Percentiles rank a stretch among this genome's conserved stretches.
Evolutionary conservation across 2,329 filamentous ascomycete species (phyloP).

Genomic region (Penicillium sp.): DNA sequence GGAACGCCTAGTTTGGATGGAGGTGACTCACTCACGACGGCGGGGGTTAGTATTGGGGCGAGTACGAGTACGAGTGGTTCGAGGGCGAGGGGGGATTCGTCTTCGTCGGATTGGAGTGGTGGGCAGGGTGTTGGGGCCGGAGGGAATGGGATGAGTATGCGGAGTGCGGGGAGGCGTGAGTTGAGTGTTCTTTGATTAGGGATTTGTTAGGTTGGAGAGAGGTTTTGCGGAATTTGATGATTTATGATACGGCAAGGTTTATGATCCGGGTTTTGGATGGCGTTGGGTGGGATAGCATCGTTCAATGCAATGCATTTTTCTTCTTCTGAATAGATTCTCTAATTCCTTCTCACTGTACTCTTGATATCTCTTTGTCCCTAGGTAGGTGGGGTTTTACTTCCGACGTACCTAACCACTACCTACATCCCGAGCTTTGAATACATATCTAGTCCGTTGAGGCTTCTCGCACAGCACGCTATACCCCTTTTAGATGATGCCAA

Average conservation of each 20-base stretch:
- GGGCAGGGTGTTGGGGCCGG: constrained; percentile 18
- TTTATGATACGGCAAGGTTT: constrained; percentile 9
- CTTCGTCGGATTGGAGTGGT: constrained; percentile 35
- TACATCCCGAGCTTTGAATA: too few species aligned
- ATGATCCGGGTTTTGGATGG: background rate
- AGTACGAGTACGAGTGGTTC: constrained; percentile 33
- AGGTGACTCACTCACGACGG: constrained; percentile 32
- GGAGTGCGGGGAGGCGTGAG: constrained; percentile 36
- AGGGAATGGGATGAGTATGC: constrained; percentile 29
- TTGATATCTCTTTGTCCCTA: too few species aligned
- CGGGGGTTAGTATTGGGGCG: constrained; percentile 33
- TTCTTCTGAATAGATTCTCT: background rate
- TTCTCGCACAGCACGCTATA: too few species aligned
- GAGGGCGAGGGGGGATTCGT: constrained; percentile 29
- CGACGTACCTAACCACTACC: too few species aligned
- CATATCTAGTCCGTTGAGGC: too few species aligned
- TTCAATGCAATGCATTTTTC: background rate
- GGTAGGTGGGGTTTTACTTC: too few species aligned
- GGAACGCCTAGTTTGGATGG: constrained; percentile 37
- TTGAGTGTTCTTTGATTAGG: constrained; percentile 37
- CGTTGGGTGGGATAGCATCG: background rate
- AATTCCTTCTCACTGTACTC: background rate
- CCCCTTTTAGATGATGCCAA: too few species aligned
- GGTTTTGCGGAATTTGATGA: constrained; percentile 4
- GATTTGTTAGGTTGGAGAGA: background rate